These are phyloP conservation scores for Eucalyptus lansdowneana DNA, from an alignment of 345 rosid species.

Conservation along the genomic window DNA sequence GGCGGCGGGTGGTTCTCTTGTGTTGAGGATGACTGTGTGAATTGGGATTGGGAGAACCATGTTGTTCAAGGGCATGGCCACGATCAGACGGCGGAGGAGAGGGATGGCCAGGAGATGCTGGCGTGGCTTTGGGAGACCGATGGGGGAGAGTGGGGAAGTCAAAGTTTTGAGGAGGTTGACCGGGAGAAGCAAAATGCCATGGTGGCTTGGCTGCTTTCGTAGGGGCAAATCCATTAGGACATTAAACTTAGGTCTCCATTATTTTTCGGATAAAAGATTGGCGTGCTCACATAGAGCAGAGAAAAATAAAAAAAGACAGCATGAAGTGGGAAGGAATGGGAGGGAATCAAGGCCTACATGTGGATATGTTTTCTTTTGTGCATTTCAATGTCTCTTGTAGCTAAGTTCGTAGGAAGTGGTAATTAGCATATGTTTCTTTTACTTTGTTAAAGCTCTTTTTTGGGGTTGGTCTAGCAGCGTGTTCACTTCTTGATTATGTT, in stretches of 20 bases:
- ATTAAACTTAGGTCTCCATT: background rate
- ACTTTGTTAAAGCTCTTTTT: background rate
- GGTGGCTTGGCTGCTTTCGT: background rate
- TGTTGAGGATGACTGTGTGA: background rate
- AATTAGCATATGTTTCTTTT: background rate
- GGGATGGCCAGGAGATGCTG: background rate
- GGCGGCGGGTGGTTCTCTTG: background rate
- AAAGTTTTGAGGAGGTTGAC: background rate
- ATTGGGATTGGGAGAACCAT: background rate
- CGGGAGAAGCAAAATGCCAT: background rate
- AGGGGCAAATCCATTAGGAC: background rate
- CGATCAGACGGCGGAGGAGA: background rate
- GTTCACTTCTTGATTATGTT: background rate
- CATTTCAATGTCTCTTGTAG: background rate
- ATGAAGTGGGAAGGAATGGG: background rate
- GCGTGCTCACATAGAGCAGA: background rate
- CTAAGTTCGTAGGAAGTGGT: background rate
- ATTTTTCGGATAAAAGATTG: background rate
- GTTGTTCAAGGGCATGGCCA: background rate
- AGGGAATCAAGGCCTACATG: background rate
- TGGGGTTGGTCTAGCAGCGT: background rate
- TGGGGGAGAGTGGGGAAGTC: background rate
- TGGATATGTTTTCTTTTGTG: background rate
- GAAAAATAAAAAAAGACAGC: background rate
- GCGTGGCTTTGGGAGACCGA: background rate